Conservation (phyloP, 1,284 basidiomycete species). For the Cutaneotrichosporon curvatum region DNA sequence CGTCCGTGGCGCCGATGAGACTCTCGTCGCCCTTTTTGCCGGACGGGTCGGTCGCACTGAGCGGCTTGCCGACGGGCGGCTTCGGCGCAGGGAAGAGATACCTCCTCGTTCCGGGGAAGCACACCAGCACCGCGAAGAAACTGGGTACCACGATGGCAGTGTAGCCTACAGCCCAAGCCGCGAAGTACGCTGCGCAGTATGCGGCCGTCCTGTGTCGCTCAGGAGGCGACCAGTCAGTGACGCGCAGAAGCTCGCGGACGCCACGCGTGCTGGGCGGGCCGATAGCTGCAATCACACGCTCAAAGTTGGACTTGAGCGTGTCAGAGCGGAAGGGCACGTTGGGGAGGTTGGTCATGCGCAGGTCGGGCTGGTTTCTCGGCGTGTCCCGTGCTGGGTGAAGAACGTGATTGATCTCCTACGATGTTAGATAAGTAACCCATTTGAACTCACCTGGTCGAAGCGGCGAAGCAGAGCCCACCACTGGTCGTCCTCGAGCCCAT, state of each 20-base stretch:
- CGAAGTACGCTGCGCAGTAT: constrained; percentile 50
- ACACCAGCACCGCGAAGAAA: constrained; percentile 48
- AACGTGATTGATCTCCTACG: constrained; percentile 46
- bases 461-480: constrained; percentile 44
- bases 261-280: constrained; percentile 49
- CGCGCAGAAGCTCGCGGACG: constrained; percentile 49
- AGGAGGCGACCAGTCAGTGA: constrained; percentile 47
- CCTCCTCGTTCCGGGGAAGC: constrained; percentile 48
- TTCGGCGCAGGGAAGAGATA: constrained; percentile 51
- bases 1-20: constrained; percentile 40
- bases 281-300: constrained; percentile 51
- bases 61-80: background rate
- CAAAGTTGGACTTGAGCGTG: constrained; percentile 49
- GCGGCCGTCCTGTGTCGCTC: constrained; percentile 48
- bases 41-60: constrained; percentile 1
- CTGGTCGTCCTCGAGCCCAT: constrained; percentile 46
- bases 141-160: constrained; percentile 44
- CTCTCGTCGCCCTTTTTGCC: constrained; percentile 45
- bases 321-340: constrained; percentile 42
- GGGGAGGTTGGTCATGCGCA: constrained; percentile 9
- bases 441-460: constrained; percentile 44
- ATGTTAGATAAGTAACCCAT: background rate
- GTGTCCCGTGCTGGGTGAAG: constrained; percentile 36
- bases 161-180: constrained; percentile 48
- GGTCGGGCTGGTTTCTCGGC: constrained; percentile 41